These are phyloP conservation scores for Cladorrhinum sp. DNA, from an alignment of 2,329 filamentous ascomycete genomes.

Conservation along the genomic window DNA sequence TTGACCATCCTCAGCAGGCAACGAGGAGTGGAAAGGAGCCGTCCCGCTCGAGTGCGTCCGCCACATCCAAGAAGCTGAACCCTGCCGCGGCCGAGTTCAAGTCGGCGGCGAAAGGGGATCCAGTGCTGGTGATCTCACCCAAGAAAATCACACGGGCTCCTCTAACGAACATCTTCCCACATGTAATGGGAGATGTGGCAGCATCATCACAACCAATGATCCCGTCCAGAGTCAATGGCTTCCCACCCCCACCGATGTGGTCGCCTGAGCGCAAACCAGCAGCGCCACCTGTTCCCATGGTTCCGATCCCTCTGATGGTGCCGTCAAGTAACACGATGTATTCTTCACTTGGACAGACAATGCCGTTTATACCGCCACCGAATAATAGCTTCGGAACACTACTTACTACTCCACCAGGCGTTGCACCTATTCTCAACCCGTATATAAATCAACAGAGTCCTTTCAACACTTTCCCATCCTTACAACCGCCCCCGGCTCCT, in stretches of 20 bases:
- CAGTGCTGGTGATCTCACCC: constrained; percentile 12
- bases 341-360: background rate
- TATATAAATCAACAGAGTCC: background rate
- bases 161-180: constrained; percentile 22
- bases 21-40: background rate
- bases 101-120: constrained; percentile 1
- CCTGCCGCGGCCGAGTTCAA: constrained; percentile 29
- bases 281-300: background rate
- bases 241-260: background rate
- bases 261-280: background rate
- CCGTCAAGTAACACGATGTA: background rate
- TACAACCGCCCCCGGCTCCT: constrained; percentile 5
- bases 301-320: background rate
- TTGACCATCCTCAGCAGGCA: background rate
- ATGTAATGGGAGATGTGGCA: background rate
- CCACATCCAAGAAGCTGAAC: constrained; percentile 23
- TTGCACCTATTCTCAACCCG: background rate
- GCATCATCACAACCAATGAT: background rate
- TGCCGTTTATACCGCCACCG: background rate
- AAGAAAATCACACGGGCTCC: constrained; percentile 23
- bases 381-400: constrained; percentile 12
- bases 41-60: background rate
- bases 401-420: background rate
- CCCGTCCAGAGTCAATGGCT: background rate
- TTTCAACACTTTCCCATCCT: constrained; percentile 17